Evolutionary conservation across 176 grass and related monocot species (phyloP), one percentile per base, ranked within the genome.

Genomic region (Aegilops bicornis): DNA sequence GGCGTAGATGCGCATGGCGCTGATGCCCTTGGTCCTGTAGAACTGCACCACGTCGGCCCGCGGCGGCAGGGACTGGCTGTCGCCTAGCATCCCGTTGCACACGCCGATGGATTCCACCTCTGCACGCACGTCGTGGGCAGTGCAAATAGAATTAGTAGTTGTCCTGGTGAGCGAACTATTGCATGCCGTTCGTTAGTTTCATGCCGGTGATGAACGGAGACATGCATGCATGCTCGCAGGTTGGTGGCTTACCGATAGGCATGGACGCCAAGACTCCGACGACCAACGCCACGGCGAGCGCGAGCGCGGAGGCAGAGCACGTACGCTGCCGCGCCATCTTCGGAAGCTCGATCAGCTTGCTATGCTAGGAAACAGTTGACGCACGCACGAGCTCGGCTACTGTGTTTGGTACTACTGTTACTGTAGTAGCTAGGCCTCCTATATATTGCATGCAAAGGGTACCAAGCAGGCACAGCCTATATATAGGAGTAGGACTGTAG

Each of bases 71-170:
- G 43, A 47, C 12, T 47, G 43, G 78, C 92, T 91, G 81, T 89
- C 67, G 1, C 88, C 96, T 10, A 84, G 0, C 88, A 95, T 85
- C 61, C 96, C 96, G 61, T 98, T 95, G 86, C 95, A 95, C 16
- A 98, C 96, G 16, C 93, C 93, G 5, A 93, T 78, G 16, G 24
- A 40, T 71, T 20, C 16, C 6, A 67, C 64, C 64, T 32, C 19
- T 71, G 33, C 45, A 3, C 13, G 13, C 45, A 2, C 39, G 39
- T 10, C 39, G 39, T 40, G 39, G 39, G 10, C 39, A 10, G 39
- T 40, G 39, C 39, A 40, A 40, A 40, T 40, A 40, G 39, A 40
- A 10, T 40, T 40, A 40, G 39, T 36, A 6, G 7, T 36, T 1
- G 35, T 36, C 6, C 33, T 1, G 33, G 33, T 1, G 33, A 35